Evolutionary conservation across 345 rosid species (phyloP).

Genomic region (Lepidium sativum): DNA sequence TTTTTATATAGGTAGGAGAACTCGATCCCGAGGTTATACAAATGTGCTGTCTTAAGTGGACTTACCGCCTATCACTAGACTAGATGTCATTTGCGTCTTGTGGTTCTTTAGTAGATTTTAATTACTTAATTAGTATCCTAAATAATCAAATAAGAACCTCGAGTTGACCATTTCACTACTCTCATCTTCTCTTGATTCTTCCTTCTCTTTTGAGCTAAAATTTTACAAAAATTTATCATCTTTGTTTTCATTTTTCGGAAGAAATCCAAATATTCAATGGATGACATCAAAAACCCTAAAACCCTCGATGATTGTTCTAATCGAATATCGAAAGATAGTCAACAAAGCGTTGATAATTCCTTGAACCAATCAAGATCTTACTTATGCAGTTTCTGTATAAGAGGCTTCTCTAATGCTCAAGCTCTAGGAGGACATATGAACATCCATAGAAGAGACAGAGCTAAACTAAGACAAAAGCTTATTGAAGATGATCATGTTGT

Average conservation of each 20-base stretch:
- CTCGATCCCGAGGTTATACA: too few species aligned
- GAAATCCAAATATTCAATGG: constrained; percentile 9
- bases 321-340: background rate
- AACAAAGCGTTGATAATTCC: constrained; percentile 1
- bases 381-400: constrained; percentile 72
- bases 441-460: constrained; percentile 78
- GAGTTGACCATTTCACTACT: constrained; percentile 22
- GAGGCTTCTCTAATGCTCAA: constrained; percentile 89
- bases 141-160: background rate
- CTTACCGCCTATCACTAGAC: too few species aligned
- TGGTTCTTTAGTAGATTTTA: background rate
- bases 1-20: too few species aligned
- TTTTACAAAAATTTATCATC: too few species aligned
- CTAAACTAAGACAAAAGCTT: constrained; percentile 46
- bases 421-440: constrained; percentile 97
- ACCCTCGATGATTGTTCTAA: constrained; percentile 1
- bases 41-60: too few species aligned
- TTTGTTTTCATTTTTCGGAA: too few species aligned
- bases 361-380: constrained; percentile 42
- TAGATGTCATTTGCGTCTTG: too few species aligned
- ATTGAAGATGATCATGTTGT: constrained; percentile 20
- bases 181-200: background rate
- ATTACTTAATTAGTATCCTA: background rate
- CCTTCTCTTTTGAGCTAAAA: background rate
- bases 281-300: constrained; percentile 17